Evolutionary conservation across 1,284 basidiomycete species (phyloP).

Genomic region (Tausonia pullulans): DNA sequence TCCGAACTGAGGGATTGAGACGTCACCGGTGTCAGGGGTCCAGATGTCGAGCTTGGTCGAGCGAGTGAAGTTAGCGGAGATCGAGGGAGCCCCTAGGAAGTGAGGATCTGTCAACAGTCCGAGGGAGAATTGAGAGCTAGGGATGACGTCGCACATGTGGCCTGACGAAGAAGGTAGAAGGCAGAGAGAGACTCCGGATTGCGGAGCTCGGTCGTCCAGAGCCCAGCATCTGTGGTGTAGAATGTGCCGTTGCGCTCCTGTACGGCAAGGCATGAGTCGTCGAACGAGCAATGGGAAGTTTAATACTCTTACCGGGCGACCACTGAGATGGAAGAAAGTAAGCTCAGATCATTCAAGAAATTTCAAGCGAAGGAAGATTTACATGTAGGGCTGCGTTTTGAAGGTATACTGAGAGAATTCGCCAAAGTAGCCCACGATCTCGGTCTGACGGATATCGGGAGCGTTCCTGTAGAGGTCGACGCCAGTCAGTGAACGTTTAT

Average conservation of each 20-base stretch:
- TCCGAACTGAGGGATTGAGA: not conserved
- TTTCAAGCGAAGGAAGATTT: too few relatives aligned
- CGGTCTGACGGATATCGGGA: conserved; percentile 20
- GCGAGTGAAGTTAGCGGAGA: not conserved
- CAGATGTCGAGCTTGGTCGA: not conserved
- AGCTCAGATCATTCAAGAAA: too few relatives aligned
- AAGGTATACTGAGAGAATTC: conserved; percentile 1
- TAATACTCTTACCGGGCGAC: too few relatives aligned
- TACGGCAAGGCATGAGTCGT: not conserved
- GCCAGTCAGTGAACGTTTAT: too few relatives aligned
- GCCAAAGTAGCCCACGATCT: conserved; percentile 5
- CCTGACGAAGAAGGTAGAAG: conserved; percentile 11
- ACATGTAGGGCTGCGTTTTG: not conserved
- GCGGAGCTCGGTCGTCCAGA: conserved; percentile 3
- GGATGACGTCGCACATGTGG: not conserved
- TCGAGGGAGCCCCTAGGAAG: not conserved
- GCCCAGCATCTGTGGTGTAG: not conserved
- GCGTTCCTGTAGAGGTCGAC: conserved; percentile 9
- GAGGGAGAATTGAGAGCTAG: not conserved
- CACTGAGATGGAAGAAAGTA: too few relatives aligned
- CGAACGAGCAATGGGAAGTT: too few relatives aligned
- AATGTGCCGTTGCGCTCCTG: not conserved
- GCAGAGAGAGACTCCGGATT: conserved; percentile 3
- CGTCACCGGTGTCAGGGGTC: conserved; percentile 1
- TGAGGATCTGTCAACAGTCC: not conserved